phyloP scores from a whole-genome alignment of 1,284 basidiomycete species.

The Chalciporus sp. region DNA sequence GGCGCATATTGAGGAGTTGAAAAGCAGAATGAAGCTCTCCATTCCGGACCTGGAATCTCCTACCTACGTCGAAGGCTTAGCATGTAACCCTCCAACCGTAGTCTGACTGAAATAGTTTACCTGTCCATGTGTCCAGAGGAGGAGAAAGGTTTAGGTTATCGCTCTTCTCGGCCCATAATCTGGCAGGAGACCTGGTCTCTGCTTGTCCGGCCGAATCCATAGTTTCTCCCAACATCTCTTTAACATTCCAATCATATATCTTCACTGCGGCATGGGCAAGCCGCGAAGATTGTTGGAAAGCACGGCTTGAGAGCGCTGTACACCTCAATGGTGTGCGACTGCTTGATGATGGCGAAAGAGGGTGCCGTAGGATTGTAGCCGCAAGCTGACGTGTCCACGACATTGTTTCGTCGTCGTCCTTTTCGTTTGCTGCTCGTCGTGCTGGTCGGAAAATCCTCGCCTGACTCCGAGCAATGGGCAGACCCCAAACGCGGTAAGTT shows the following conservation, averaged over 20 bases:
- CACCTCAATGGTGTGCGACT: neutral
- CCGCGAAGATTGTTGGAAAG: constrained; percentile 13
- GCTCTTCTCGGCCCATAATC: constrained; percentile 41
- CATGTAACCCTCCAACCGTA: neutral
- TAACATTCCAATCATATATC: constrained; percentile 11
- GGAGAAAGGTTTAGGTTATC: constrained; percentile 26
- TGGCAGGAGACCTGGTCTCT: constrained; percentile 28
- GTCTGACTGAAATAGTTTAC: constrained; percentile 12
- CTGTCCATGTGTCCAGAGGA: constrained; percentile 34
- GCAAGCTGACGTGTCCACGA: constrained; percentile 24
- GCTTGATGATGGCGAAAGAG: neutral
- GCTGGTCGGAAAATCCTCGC: neutral
- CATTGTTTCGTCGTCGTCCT: constrained; percentile 15
- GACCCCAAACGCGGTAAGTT: constrained; percentile 25
- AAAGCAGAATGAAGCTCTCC: constrained; percentile 46
- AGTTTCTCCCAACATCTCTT: constrained; percentile 18
- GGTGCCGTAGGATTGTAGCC: constrained; percentile 17
- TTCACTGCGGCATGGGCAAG: constrained; percentile 2
- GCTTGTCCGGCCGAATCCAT: constrained; percentile 14
- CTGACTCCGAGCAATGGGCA: too few relatives aligned
- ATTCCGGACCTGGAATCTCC: constrained; percentile 39
- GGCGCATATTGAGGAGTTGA: constrained; percentile 49
- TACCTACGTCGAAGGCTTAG: constrained; percentile 37
- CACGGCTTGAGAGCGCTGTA: constrained; percentile 1
- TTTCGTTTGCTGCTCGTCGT: neutral